These are phyloP conservation scores for Fusarium robinianum DNA, from an alignment of 2,329 filamentous ascomycete species.

Conservation along the genomic window DNA sequence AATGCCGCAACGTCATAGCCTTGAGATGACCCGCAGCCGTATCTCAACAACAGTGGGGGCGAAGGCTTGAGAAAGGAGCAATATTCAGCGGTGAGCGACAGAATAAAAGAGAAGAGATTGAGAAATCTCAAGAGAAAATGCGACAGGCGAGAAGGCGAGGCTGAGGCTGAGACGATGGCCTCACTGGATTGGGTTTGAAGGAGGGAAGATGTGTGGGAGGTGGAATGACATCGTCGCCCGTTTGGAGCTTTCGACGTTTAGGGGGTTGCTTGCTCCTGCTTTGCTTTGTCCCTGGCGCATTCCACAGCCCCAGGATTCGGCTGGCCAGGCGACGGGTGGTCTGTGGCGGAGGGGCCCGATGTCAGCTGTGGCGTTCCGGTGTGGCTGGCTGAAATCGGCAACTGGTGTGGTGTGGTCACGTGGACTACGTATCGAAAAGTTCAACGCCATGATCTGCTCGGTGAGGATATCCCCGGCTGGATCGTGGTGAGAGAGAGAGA, in stretches of 20 bases:
- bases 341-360: constrained; percentile 10
- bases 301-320: constrained; percentile 30
- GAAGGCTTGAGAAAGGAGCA: constrained; percentile 19
- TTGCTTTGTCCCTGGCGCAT: constrained; percentile 25
- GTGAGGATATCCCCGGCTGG: constrained; percentile 26
- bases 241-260: constrained; percentile 25
- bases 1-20: constrained; percentile 37
- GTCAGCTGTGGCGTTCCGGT: no score
- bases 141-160: not conserved
- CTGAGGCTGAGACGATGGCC: constrained; percentile 24
- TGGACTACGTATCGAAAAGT: constrained; percentile 36
- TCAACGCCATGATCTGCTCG: constrained; percentile 22
- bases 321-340: constrained; percentile 41
- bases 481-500: constrained; percentile 29
- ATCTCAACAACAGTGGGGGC: constrained; percentile 14
- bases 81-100: constrained; percentile 8
- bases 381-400: constrained; percentile 11
- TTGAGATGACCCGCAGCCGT: constrained; percentile 13
- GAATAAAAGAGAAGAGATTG: constrained; percentile 10
- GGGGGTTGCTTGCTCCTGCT: constrained; percentile 25
- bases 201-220: constrained; percentile 34
- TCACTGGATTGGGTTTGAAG: constrained; percentile 29
- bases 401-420: constrained; percentile 18
- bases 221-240: constrained; percentile 36
- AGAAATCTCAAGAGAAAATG: no score